Evolutionary conservation across 192 early-diverging fungal genomes (phyloP), one percentile per base, ranked within the genome.

Genomic region (Coemansia sp.): DNA sequence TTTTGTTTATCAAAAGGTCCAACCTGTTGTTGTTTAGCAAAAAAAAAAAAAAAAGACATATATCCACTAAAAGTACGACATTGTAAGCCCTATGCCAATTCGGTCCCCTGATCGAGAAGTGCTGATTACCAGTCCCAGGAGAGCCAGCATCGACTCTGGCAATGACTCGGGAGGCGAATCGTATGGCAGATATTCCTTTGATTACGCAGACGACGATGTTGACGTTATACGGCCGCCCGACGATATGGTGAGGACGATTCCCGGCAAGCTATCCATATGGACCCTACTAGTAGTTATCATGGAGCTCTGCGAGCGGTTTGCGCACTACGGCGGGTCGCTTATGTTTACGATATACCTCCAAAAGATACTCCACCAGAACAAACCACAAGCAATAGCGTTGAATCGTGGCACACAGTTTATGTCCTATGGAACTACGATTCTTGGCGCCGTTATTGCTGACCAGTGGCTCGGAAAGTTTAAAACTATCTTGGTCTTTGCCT

Each of bases 391-490:
- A 13, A 87, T 80, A 0, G 87, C 72, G 18, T 69, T 88, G 50
- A 79, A 81, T 10, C 82, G 75, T 67, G 78, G 81, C 38, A 86
- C 81, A 71, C 81, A 85, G 67, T 87, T 89, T 69, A 79, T 79
- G 65, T 86, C 82, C 20, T 88, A 87, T 39, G 67, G 80, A 20
- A 88, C 87, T 20, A 79, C 87, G 16, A 81, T 88, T 38, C 55
- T 88, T 27, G 86, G 87, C 38, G 92, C 89, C n/a, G 75, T 90
- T 16, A 60, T 92, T 38, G 87, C 90, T 11, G 92, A 94, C 85
- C 85, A 88, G 75, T 90, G 83, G 79, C 63, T 87, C 20, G 92
- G 92, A 64, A 91, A 91, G 73, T 92, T 86, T 73, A 87, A 86
- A 34, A 86, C 92, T 7, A 92, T 94, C 36, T 22, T 87, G 34